phyloP scores from a whole-genome alignment of 208 protist genomes.

The Jaenimonas drosophilae region DNA sequence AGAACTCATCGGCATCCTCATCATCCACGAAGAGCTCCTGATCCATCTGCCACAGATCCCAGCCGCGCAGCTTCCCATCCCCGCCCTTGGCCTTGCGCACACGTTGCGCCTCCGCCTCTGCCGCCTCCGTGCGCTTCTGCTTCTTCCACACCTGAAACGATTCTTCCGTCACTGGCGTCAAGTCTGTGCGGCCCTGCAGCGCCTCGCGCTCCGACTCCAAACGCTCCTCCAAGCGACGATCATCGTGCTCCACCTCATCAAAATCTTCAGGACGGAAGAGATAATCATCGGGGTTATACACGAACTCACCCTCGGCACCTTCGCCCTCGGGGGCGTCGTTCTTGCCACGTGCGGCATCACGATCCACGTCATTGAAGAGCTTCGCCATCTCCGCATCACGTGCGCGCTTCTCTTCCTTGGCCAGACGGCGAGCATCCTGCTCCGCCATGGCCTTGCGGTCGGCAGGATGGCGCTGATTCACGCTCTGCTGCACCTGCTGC shows the following conservation, averaged over 20 bases:
- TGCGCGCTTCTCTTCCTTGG: constrained; percentile 66
- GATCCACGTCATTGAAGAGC: constrained; percentile 73
- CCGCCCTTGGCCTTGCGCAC: constrained; percentile 55
- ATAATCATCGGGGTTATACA: constrained; percentile 73
- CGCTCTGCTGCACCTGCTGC: constrained; percentile 49
- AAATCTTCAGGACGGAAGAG: constrained; percentile 87
- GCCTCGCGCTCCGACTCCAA: constrained; percentile 81
- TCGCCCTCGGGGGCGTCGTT: constrained; percentile 8
- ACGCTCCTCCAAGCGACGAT: constrained; percentile 74
- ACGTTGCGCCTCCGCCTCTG: constrained; percentile 47
- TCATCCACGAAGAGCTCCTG: constrained; percentile 80
- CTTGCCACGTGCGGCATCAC: constrained; percentile 13
- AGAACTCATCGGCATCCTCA: constrained; percentile 69
- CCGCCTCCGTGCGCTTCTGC: constrained; percentile 51
- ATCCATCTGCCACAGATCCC: constrained; percentile 82
- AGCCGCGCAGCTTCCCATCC: constrained; percentile 63
- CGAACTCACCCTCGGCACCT: constrained; percentile 29
- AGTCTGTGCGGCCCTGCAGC: constrained; percentile 54
- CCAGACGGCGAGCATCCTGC: constrained; percentile 40
- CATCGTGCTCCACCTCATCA: constrained; percentile 75
- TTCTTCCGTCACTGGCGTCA: constrained; percentile 77
- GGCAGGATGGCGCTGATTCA: constrained; percentile 51
- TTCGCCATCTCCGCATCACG: constrained; percentile 75
- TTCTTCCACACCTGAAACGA: constrained; percentile 71
- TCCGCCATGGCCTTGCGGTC: constrained; percentile 60